Evolutionary conservation across 225 moss, liverwort and hornwort species (phyloP), one percentile per base, ranked within the genome.

Genomic region (Straminergon stramineum): DNA sequence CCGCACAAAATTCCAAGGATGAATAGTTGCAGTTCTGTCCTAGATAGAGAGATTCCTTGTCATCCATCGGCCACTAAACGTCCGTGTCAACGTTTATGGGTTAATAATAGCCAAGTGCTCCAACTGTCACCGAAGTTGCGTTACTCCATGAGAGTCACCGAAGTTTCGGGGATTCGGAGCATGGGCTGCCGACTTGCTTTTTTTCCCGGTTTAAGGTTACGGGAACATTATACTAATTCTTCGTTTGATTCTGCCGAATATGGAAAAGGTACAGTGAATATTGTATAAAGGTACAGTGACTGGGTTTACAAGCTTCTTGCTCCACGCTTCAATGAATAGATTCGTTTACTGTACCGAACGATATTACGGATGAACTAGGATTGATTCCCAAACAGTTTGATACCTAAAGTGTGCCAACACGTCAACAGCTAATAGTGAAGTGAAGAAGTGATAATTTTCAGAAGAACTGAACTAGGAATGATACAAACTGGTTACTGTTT

Each of bases 101-200:
- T n/a, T n/a, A 31, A 34, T 34, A 55, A 57, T 57, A 57, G 56
- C 41, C 55, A 58, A 52, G 20, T 32, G 75, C 51, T n/a, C 31
- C 53, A 21, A 23, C n/a, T n/a, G 68, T 30, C 41, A 70, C 16
- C 22, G 7, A 43, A 83, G 87, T 21, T 78, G 6, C 70, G 62
- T 55, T 56, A 15, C 37, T 43, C 58, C 71, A 45, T 31, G 70
- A 17, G 37, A 65, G 18, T 26, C n/a, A n/a, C n/a, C n/a, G n/a
- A 17, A 5, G 11, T 17, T 62, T 79, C 87, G 62, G 71, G n/a
- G 85, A 53, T 45, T 64, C n/a, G 32, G 57, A 39, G 66, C 57
- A 75, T 43, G 41, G 41, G 52, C 86, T 91, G 88, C 91, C 88
- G 88, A 91, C 91, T 89, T 10, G n/a, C 57, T 37, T 88, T 63